Evolutionary conservation across 148 eudicot genomes (phyloP).

Genomic region (Gaultheria prostrata): DNA sequence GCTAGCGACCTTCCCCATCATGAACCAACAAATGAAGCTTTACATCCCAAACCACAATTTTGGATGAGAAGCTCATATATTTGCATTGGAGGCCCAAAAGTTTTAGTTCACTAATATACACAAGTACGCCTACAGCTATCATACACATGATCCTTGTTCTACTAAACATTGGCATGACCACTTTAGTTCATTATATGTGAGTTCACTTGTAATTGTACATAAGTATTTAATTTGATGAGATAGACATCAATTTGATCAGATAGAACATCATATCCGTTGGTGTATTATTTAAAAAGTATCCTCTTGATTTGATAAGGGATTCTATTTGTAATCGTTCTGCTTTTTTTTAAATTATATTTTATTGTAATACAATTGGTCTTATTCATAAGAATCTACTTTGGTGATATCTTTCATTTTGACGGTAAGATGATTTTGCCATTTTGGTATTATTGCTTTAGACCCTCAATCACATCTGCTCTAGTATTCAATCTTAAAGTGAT

Average conservation of each 20-base stretch:
- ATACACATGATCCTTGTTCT: not conserved
- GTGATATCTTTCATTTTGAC: not conserved
- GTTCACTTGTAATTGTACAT: too few relatives aligned
- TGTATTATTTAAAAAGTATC: not conserved
- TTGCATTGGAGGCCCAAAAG: slow-evolving; percentile 1
- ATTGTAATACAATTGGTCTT: not conserved
- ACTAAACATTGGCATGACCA: not conserved
- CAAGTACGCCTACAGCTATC: not conserved
- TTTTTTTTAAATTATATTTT: not conserved
- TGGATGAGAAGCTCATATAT: not conserved
- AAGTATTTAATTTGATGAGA: not conserved
- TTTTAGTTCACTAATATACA: not conserved
- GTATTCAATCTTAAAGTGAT: not conserved
- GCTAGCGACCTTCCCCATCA: not conserved
- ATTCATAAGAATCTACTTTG: not conserved
- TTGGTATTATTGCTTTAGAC: not conserved
- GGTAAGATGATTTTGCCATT: not conserved
- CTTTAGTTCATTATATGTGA: not conserved
- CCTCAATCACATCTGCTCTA: not conserved
- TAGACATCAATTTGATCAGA: not conserved
- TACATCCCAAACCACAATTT: not conserved
- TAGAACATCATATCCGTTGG: too few relatives aligned
- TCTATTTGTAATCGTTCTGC: not conserved
- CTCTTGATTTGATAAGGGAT: not conserved
- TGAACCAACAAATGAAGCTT: not conserved